Percentiles rank a stretch among this genome's conserved stretches.
Conservation (phyloP, 768 basidiomycete genomes). For the Lactifluus echinatus region DNA sequence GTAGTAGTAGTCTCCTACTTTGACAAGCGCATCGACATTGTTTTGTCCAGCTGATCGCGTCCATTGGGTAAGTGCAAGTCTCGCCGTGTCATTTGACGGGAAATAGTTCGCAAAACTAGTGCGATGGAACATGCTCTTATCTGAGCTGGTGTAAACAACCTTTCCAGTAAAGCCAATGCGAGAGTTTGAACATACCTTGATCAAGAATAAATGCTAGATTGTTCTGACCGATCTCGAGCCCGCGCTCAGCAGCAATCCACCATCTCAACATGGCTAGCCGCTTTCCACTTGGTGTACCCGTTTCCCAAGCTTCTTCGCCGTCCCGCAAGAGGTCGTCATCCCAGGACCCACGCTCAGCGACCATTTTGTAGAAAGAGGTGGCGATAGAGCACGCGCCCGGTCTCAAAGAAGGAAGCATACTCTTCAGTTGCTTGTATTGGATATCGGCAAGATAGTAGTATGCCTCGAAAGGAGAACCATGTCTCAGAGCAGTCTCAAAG, state of each 20-base stretch:
- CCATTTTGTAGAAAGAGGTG: conserved; percentile 88
- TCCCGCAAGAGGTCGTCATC: conserved; percentile 74
- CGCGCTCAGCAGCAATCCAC: conserved; percentile 92
- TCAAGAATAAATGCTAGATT: conserved; percentile 90
- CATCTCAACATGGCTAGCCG: conserved; percentile 85
- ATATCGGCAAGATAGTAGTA: conserved; percentile 90
- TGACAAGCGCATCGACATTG: conserved; percentile 94
- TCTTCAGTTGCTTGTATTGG: conserved; percentile 50
- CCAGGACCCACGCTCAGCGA: conserved; percentile 86
- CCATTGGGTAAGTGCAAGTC: conserved; percentile 86
- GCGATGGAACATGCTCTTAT: conserved; percentile 58
- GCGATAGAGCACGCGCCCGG: conserved; percentile 82
- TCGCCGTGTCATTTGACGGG: conserved; percentile 77
- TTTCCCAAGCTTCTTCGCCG: conserved; percentile 68
- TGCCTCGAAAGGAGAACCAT: conserved; percentile 89
- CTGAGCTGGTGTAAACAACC: conserved; percentile 29
- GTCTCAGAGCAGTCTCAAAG: conserved; percentile 78
- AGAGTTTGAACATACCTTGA: conserved; percentile 53
- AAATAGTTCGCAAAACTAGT: conserved; percentile 60
- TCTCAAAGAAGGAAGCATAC: conserved; percentile 38
- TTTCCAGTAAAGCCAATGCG: neutral
- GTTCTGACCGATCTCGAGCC: conserved; percentile 88
- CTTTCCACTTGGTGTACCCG: conserved; percentile 59
- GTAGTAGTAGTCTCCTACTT: conserved; percentile 98
- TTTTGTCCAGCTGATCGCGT: conserved; percentile 87